Percentiles rank a stretch among this genome's conserved stretches.
Evolutionary conservation across 1,139 yeast species (phyloP).

Genomic region (Geotrichum histeridarum): DNA sequence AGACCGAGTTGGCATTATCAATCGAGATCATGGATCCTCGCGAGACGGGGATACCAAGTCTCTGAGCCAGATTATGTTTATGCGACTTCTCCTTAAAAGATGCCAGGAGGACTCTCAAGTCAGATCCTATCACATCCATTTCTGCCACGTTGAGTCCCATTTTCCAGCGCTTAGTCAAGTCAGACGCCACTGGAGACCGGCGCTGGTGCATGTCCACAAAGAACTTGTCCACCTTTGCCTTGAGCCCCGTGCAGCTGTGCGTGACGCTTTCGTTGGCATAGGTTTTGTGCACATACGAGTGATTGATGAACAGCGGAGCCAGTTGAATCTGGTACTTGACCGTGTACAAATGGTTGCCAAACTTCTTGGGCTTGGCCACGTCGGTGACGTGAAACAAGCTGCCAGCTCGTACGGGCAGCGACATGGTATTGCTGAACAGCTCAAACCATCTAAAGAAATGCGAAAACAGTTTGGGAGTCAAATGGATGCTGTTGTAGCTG

Average conservation of each 20-base stretch:
- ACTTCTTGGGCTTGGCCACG: conserved; percentile 46
- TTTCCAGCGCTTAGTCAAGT: conserved; percentile 52
- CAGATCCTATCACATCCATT: conserved; percentile 64
- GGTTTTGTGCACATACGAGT: conserved; percentile 57
- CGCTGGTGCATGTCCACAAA: conserved; percentile 80
- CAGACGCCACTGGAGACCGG: conserved; percentile 59
- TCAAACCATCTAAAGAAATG: conserved; percentile 85
- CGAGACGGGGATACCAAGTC: conserved; percentile 25
- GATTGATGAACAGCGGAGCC: conserved; percentile 69
- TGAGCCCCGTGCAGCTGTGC: conserved; percentile 69
- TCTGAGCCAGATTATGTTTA: conserved; percentile 45
- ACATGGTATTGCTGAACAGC: conserved; percentile 60
- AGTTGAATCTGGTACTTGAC: conserved; percentile 73
- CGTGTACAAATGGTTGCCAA: conserved; percentile 73
- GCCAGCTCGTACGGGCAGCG: conserved; percentile 76
- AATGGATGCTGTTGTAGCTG: conserved; percentile 66
- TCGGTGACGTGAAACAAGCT: conserved; percentile 50
- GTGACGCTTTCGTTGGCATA: conserved; percentile 42
- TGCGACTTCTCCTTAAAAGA: conserved; percentile 55
- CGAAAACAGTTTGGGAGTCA: conserved; percentile 62
- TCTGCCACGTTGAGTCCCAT: conserved; percentile 76
- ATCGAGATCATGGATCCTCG: conserved; percentile 22
- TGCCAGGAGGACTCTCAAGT: conserved; percentile 67
- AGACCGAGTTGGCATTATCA: conserved; percentile 18
- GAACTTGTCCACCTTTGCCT: conserved; percentile 63